Evolutionary conservation across 345 rosid genomes (phyloP).

Genomic region (Arabidopsis suecica): DNA sequence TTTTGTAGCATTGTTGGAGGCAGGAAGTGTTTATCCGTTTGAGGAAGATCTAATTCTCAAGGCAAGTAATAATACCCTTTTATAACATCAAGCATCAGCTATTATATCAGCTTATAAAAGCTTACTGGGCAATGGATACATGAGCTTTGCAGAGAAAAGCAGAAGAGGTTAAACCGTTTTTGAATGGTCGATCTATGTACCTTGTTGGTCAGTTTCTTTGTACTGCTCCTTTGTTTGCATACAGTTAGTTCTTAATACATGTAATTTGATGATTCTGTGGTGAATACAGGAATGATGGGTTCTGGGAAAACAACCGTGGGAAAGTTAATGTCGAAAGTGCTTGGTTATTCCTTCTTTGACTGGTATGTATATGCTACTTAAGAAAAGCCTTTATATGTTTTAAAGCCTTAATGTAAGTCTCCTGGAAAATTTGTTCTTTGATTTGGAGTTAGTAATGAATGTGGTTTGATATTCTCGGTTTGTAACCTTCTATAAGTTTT

Average conservation of each 20-base stretch:
- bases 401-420: background rate
- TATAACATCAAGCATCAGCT: background rate
- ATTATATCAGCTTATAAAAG: too few relatives aligned
- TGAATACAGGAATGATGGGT: slow-evolving; percentile 87
- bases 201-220: slow-evolving; percentile 84
- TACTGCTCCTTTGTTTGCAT: slow-evolving; percentile 6
- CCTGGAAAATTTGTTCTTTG: background rate
- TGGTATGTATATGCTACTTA: slow-evolving; percentile 56
- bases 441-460: slow-evolving; percentile 3
- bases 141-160: slow-evolving; percentile 73
- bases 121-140: slow-evolving; percentile 24
- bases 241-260: slow-evolving; percentile 17
- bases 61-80: slow-evolving; percentile 49
- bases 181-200: slow-evolving; percentile 79
- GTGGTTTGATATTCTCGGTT: slow-evolving; percentile 14
- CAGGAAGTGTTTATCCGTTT: slow-evolving; percentile 49
- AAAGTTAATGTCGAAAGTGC: slow-evolving; percentile 72
- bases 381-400: background rate
- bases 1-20: slow-evolving; percentile 63
- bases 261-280: slow-evolving; percentile 21
- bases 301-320: slow-evolving; percentile 98
- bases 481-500: slow-evolving; percentile 41
- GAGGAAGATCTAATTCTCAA: slow-evolving; percentile 64
- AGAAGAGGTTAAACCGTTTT: slow-evolving; percentile 70
- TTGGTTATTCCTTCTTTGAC: slow-evolving; percentile 77